Evolutionary conservation across 441 rosid species (phyloP).

Genomic region (Breynia disticha): DNA sequence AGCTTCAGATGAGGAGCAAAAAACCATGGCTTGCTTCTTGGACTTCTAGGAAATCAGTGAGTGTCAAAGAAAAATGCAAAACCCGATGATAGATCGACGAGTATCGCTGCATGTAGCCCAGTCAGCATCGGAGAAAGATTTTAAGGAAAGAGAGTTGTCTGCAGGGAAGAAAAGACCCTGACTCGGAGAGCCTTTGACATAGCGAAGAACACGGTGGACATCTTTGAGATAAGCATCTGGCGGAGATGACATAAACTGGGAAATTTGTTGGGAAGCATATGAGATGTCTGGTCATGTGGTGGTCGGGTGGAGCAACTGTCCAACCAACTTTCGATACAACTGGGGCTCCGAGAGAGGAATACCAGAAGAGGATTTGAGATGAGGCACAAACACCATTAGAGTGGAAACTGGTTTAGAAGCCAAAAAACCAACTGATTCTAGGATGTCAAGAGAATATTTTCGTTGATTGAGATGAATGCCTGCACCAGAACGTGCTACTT

Average conservation of each 20-base stretch:
- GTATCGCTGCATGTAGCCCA: background rate
- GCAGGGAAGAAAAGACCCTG: background rate
- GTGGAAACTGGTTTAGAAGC: no score
- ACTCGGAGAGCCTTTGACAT: background rate
- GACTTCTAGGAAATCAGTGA: background rate
- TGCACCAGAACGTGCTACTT: no score
- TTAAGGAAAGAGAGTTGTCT: background rate
- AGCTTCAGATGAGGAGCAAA: background rate
- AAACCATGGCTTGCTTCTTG: conserved; percentile 5
- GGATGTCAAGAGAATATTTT: no score
- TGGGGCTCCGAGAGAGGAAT: no score
- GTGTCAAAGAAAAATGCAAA: background rate
- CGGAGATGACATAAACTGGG: background rate
- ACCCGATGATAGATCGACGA: background rate
- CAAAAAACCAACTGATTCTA: no score
- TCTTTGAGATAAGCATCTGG: background rate
- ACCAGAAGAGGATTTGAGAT: no score
- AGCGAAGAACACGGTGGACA: background rate
- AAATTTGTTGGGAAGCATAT: background rate
- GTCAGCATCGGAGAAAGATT: background rate
- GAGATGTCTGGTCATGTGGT: background rate
- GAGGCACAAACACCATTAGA: no score
- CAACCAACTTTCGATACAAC: background rate
- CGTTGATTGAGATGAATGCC: no score
- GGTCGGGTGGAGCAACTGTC: background rate